Evolutionary conservation across 352 stramenopile genomes (phyloP).

Genomic region (Phytophthora sojae): DNA sequence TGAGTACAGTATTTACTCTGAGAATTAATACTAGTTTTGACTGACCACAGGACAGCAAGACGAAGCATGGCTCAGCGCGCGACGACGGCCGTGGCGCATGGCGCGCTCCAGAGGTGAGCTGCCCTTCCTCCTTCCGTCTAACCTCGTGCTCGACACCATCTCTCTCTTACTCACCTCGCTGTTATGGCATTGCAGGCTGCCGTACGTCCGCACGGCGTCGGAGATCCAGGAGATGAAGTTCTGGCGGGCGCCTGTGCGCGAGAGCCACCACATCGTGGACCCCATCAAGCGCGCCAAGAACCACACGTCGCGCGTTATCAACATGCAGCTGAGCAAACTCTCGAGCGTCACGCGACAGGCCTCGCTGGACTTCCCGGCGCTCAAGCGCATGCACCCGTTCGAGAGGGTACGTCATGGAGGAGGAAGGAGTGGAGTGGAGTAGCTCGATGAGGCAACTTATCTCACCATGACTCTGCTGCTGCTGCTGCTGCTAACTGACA

Average conservation of each 20-base stretch:
- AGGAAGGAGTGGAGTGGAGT: not conserved
- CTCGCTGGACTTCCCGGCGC: constrained; percentile 79
- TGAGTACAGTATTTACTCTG: not conserved
- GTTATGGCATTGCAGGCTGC: constrained; percentile 46
- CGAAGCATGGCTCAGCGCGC: constrained; percentile 30
- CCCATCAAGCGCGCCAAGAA: constrained; percentile 86
- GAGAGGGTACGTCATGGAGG: constrained; percentile 57
- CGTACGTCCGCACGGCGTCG: constrained; percentile 80
- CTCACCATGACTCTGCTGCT: constrained; percentile 9
- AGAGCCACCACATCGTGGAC: constrained; percentile 84
- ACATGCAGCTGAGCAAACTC: constrained; percentile 78
- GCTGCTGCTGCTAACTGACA: constrained; percentile 20
- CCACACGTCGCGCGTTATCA: constrained; percentile 83
- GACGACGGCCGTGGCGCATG: constrained; percentile 54
- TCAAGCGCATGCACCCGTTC: constrained; percentile 83
- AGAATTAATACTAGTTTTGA: too few species aligned
- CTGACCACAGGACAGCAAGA: not conserved
- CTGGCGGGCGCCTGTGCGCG: constrained; percentile 71
- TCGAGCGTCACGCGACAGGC: constrained; percentile 74
- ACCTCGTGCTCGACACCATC: not conserved
- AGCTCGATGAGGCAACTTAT: not conserved
- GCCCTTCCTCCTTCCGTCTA: not conserved
- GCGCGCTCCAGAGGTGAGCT: constrained; percentile 71
- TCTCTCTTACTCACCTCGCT: not conserved
- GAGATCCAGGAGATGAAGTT: constrained; percentile 92